Base-by-base conservation (phyloP, 2,329 filamentous ascomycete species). In the Plectosphaerella plurivora region DNA sequence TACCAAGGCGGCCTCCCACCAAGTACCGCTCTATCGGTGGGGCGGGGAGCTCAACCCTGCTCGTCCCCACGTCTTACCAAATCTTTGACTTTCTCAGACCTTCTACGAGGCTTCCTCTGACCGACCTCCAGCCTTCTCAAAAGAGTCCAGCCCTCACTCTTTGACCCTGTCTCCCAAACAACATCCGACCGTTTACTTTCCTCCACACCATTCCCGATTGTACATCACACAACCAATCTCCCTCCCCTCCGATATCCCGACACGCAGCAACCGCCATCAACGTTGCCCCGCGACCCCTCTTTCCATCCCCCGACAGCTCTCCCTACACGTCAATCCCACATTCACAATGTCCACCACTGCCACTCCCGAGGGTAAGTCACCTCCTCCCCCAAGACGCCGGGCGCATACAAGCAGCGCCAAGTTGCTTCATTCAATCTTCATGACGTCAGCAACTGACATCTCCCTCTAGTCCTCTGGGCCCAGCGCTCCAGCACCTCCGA, bases 401-500 rank as follows among this genome's bases (percentile, higher is more conserved):
- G 10, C 25, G 9, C 18, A 46, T 14, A 10, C 45, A 18, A 44
- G 20, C 42, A 22, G 39, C 39, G 9, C 20, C 39, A 15, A 4
- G 20, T 16, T 16, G 39, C 39, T 44, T 44, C 39, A 11, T 28
- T 28, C 20, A 44, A 49, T 33, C 25, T 18, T 12, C 28, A 33
- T 33, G 28, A 33, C 28, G 28, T 33, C 28, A 33, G 28, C 37
- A 18, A 44, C 18, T 44, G 41, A 44, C 50, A 39, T 10, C 45
- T 45, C 22, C 22, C 12, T 51, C 54, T 65, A 97, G 94, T 99
- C 64, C 88, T 91, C 73, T 99, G 94, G 94, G 93, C 94, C 60
- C 94, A 99, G 80, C 92, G 94, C 79, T 97, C 93, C 46, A 94
- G 87, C 67, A 77, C 73, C 63, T 78, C 78, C 61, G 92, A 97